A percentile compares a stretch with the other conserved stretches of the same genome.
phyloP scores from a whole-genome alignment of 2,329 filamentous ascomycete genomes.

The Mollisia scopiformis region DNA sequence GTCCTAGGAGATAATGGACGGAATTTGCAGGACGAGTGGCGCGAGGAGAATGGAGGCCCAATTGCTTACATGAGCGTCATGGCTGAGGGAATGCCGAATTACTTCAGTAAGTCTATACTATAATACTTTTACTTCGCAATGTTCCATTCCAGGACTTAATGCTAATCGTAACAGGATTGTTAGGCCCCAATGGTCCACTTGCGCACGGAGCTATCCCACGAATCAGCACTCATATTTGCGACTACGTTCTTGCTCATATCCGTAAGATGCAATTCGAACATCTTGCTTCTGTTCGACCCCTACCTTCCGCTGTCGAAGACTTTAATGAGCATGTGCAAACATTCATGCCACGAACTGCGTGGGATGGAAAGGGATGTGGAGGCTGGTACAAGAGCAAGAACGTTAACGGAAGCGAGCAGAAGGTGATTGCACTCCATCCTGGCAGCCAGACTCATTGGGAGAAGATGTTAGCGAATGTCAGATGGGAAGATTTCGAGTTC shows the following conservation, averaged over 20 bases:
- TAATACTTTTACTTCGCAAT: no score
- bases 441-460: conserved; percentile 11
- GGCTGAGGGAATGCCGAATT: conserved; percentile 18
- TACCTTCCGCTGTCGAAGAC: conserved; percentile 36
- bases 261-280: conserved; percentile 44
- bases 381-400: conserved; percentile 29
- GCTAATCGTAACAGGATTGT: conserved; percentile 22
- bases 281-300: conserved; percentile 46
- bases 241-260: conserved; percentile 53
- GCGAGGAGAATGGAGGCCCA: neutral
- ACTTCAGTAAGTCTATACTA: conserved; percentile 17
- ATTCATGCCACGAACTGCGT: conserved; percentile 34
- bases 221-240: conserved; percentile 49
- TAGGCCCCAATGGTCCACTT: conserved; percentile 37
- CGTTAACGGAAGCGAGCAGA: conserved; percentile 6
- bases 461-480: neutral
- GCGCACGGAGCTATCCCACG: conserved; percentile 36
- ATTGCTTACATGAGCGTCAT: conserved; percentile 7
- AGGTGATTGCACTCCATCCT: conserved; percentile 22
- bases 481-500: neutral
- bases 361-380: conserved; percentile 12
- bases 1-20: neutral
- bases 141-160: no score
- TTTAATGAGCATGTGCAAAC: conserved; percentile 35
- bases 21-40: conserved; percentile 14